Conservation (phyloP, 164 flowering plant genomes). For the Chimonanthus praecox region DNA sequence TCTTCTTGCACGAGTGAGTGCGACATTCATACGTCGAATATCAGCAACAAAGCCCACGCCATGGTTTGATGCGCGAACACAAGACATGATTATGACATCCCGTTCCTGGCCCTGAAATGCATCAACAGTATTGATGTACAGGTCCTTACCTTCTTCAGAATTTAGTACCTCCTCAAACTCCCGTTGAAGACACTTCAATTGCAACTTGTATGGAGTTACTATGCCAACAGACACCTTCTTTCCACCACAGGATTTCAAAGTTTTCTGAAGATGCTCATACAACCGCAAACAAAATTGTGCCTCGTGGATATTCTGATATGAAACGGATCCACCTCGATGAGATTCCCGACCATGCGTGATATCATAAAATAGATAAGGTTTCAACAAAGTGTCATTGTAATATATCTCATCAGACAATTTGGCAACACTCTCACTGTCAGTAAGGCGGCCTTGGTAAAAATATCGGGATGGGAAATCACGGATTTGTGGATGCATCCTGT, state of each 20-base stretch:
- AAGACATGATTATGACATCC: slow-evolving; percentile 96
- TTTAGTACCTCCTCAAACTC: slow-evolving; percentile 75
- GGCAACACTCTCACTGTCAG: slow-evolving; percentile 77
- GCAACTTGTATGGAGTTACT: slow-evolving; percentile 95
- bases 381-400: slow-evolving; percentile 68
- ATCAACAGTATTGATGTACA: slow-evolving; percentile 96
- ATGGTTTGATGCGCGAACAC: slow-evolving; percentile 91
- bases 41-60: slow-evolving; percentile 99
- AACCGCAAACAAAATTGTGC: slow-evolving; percentile 78
- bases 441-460: slow-evolving; percentile 92
- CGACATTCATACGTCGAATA: slow-evolving; percentile 97
- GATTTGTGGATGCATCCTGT: slow-evolving; percentile 95
- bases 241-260: slow-evolving; percentile 47
- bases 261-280: slow-evolving; percentile 87
- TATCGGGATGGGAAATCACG: slow-evolving; percentile 92
- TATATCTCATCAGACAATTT: slow-evolving; percentile 73
- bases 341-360: slow-evolving; percentile 86
- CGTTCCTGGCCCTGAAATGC: slow-evolving; percentile 99
- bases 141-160: slow-evolving; percentile 86
- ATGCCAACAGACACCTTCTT: slow-evolving; percentile 79
- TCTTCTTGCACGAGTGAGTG: slow-evolving; percentile 92
- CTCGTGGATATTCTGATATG: slow-evolving; percentile 82
- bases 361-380: slow-evolving; percentile 83
- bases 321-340: slow-evolving; percentile 87
- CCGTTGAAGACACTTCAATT: slow-evolving; percentile 77